Percentiles rank a stretch among this genome's conserved stretches.
These are phyloP conservation scores for Fusarium sp. DNA, from an alignment of 2,329 filamentous ascomycete genomes.

Conservation along the genomic window DNA sequence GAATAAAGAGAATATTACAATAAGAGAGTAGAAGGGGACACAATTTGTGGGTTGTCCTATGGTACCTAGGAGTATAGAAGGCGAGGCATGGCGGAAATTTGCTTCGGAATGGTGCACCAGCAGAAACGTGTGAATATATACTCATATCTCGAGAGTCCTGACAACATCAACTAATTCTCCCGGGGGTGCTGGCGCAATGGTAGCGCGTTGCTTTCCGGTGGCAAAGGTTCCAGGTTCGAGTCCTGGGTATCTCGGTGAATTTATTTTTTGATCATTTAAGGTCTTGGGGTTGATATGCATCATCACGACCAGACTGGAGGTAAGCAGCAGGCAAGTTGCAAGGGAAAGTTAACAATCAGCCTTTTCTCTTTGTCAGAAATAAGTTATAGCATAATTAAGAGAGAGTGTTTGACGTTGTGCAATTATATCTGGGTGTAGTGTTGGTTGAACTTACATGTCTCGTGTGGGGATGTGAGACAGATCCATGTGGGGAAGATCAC, in stretches of 20 bases:
- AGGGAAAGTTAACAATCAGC: too few species aligned
- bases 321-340: neutral
- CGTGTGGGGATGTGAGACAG: neutral
- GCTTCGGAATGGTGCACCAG: too few species aligned
- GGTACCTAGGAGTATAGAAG: too few species aligned
- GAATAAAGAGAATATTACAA: rapidly evolving
- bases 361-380: neutral
- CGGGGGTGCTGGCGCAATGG: slow-evolving; percentile 41
- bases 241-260: slow-evolving; percentile 43
- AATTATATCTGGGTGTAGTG: neutral
- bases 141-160: rapidly evolving
- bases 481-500: neutral
- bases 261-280: neutral
- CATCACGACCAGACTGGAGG: neutral
- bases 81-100: too few species aligned
- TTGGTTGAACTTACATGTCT: neutral
- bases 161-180: neutral
- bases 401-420: too few species aligned
- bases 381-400: rapidly evolving
- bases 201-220: slow-evolving; percentile 50
- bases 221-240: slow-evolving; percentile 52
- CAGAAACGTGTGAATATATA: neutral
- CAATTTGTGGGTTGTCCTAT: neutral
- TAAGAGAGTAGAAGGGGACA: rapidly evolving
- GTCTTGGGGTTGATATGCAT: neutral